These are phyloP conservation scores for Neurospora africana DNA, from an alignment of 495 filamentous ascomycete genomes.

Conservation along the genomic window DNA sequence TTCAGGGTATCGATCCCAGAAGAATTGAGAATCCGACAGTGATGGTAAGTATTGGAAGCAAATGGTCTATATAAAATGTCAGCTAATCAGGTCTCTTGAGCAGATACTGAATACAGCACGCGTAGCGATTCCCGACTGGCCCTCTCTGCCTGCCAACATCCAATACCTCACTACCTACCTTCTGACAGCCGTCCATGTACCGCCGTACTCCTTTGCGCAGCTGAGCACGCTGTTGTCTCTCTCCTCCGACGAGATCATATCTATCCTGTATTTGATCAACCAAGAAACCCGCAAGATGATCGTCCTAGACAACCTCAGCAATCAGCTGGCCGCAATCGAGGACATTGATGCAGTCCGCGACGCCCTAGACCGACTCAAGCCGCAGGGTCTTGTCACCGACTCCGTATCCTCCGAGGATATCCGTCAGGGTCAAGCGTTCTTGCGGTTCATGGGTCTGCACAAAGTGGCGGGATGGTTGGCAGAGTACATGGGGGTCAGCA, in stretches of 20 bases:
- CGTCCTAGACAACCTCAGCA: background rate
- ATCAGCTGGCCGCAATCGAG: background rate
- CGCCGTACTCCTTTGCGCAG: conserved; percentile 2
- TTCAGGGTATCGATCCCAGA: background rate
- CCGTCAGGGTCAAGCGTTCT: conserved; percentile 4
- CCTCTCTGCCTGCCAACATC: conserved; percentile 6
- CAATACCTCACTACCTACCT: conserved; percentile 11
- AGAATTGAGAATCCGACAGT: background rate
- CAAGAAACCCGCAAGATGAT: background rate
- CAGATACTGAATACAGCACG: background rate
- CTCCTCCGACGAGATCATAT: background rate
- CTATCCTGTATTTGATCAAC: background rate
- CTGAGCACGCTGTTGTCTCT: background rate
- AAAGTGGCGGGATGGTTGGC: conserved; percentile 4
- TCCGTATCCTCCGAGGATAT: conserved; percentile 2
- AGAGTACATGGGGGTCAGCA: conserved; percentile 3
- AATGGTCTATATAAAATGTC: background rate
- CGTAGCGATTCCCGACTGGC: conserved; percentile 3
- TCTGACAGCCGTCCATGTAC: conserved; percentile 1
- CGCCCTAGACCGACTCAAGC: background rate
- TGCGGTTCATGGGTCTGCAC: conserved; percentile 4
- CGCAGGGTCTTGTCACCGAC: conserved; percentile 2
- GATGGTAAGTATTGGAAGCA: background rate
- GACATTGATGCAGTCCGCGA: background rate
- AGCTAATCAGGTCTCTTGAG: background rate